A percentile compares a stretch with the other conserved stretches of the same genome.
Conservation (phyloP, 495 filamentous ascomycete genomes). For the Penicillium silybi region DNA sequence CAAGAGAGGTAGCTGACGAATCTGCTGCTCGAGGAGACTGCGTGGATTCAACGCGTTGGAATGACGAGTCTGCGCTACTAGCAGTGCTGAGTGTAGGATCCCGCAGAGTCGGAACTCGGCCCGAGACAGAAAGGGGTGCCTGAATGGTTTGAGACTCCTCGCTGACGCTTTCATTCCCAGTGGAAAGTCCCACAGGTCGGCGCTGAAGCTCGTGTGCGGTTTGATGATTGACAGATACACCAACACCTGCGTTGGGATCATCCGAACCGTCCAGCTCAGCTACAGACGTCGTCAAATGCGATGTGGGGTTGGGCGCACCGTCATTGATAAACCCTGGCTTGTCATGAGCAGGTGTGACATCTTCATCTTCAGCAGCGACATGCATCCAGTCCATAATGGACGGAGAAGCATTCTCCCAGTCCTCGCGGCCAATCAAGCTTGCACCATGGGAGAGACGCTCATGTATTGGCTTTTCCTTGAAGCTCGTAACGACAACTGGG, state of each 20-base stretch:
- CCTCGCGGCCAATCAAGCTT: slow-evolving; percentile 45
- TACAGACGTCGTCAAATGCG: slow-evolving; percentile 13
- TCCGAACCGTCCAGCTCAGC: slow-evolving; percentile 8
- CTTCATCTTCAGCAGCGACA: slow-evolving; percentile 40
- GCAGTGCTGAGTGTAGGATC: slow-evolving; percentile 55
- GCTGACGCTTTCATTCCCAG: background rate
- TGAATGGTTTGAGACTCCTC: background rate
- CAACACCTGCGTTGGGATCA: slow-evolving; percentile 26
- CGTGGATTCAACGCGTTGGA: slow-evolving; percentile 30
- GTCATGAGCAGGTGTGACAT: slow-evolving; percentile 19
- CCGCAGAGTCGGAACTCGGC: slow-evolving; percentile 48
- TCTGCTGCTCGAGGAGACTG: slow-evolving; percentile 35
- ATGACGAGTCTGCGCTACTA: slow-evolving; percentile 40
- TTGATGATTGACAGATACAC: slow-evolving; percentile 35
- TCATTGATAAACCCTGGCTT: slow-evolving; percentile 2
- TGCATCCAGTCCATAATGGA: slow-evolving; percentile 55
- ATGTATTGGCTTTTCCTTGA: slow-evolving; percentile 15
- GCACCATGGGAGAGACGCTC: slow-evolving; percentile 31
- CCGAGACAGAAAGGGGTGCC: background rate
- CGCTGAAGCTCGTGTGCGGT: background rate
- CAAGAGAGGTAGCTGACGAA: slow-evolving; percentile 42
- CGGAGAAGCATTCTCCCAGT: slow-evolving; percentile 54
- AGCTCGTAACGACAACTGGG: slow-evolving; percentile 31
- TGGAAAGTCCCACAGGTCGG: slow-evolving; percentile 3
- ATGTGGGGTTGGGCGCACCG: slow-evolving; percentile 25